A percentile compares a stretch with the other conserved stretches of the same genome.
These are phyloP conservation scores for Pseudogymnoascus sp. DNA, from an alignment of 2,329 filamentous ascomycete species.

Conservation along the genomic window DNA sequence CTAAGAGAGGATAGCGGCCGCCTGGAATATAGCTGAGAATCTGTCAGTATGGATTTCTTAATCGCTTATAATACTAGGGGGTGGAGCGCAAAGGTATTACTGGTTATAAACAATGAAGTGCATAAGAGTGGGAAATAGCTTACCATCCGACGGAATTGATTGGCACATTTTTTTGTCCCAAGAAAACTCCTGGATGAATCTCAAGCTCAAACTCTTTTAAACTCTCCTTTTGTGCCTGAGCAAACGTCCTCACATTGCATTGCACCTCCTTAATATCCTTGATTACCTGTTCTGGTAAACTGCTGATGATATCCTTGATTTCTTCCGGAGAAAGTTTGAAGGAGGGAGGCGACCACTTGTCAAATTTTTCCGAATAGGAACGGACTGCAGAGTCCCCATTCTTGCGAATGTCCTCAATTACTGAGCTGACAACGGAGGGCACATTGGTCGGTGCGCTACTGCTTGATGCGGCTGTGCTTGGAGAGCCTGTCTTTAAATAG, in stretches of 20 bases:
- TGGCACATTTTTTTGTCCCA: slow-evolving; percentile 45
- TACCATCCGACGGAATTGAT: slow-evolving; percentile 40
- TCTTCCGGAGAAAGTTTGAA: slow-evolving; percentile 41
- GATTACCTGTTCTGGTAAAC: slow-evolving; percentile 41
- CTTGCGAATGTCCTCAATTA: slow-evolving; percentile 40
- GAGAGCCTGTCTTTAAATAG: neutral
- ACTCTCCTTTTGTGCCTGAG: slow-evolving; percentile 38
- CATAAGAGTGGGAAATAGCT: slow-evolving; percentile 22
- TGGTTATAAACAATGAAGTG: neutral
- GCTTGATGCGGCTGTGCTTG: neutral
- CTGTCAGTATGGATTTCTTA: neutral
- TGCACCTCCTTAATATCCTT: slow-evolving; percentile 46
- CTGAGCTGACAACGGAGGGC: slow-evolving; percentile 36
- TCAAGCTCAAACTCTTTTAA: slow-evolving; percentile 46
- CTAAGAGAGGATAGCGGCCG: slow-evolving; percentile 36
- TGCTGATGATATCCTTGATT: slow-evolving; percentile 38
- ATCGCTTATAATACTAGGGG: neutral
- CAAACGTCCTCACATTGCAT: slow-evolving; percentile 42
- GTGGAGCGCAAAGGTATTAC: neutral
- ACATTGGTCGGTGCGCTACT: slow-evolving; percentile 21
- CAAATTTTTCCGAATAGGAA: slow-evolving; percentile 44
- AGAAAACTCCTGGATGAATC: slow-evolving; percentile 40
- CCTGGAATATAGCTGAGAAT: neutral
- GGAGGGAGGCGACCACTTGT: slow-evolving; percentile 42
- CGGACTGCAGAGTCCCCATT: slow-evolving; percentile 43